These are phyloP conservation scores for Oryza glumipatula DNA, from an alignment of 176 grass and related monocot species.

Conservation along the genomic window DNA sequence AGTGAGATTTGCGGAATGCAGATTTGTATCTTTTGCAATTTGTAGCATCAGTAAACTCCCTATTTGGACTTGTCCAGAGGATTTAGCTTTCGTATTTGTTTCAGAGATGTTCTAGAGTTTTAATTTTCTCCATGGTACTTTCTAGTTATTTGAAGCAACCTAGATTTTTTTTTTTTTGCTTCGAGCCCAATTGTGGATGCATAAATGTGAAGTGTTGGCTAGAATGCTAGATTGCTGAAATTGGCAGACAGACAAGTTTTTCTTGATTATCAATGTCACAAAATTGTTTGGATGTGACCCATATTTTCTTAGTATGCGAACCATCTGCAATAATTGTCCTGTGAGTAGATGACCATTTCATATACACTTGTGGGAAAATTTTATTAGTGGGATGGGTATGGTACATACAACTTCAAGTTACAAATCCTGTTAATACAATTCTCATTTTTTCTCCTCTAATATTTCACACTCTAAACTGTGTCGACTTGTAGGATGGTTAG, in stretches of 20 bases:
- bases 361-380: neutral
- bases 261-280: neutral
- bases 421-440: neutral
- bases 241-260: neutral
- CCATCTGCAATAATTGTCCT: neutral
- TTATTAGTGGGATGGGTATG: neutral
- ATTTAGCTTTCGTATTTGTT: slow-evolving; percentile 23
- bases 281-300: neutral
- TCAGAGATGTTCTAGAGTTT: neutral
- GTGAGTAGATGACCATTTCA: neutral
- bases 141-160: slow-evolving; percentile 3
- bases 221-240: neutral
- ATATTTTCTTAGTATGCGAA: neutral
- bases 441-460: neutral
- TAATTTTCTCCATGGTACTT: neutral
- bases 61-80: slow-evolving; percentile 2
- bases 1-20: slow-evolving; percentile 41
- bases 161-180: neutral
- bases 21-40: slow-evolving; percentile 25
- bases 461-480: neutral
- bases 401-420: neutral
- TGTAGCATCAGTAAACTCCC: slow-evolving; percentile 8
- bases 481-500: neutral
- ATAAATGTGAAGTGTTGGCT: neutral
- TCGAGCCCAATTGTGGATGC: slow-evolving; percentile 14